Percentiles rank a stretch among this genome's conserved stretches.
Conservation (phyloP, 2,329 filamentous ascomycete species). For the Botrytis medusae region DNA sequence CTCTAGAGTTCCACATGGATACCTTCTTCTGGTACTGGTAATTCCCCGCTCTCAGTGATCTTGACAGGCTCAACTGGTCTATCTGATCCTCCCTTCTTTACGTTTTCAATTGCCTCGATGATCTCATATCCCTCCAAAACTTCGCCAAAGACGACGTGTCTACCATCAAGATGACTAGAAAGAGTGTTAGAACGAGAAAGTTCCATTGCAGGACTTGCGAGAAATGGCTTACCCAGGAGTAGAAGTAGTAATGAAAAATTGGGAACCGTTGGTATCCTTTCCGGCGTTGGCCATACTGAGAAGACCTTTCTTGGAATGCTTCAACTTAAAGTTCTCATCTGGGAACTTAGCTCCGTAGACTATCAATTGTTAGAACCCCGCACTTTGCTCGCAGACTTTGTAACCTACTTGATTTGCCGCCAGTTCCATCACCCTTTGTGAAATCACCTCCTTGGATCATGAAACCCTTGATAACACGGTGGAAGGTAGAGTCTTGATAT, state of each 20-base stretch:
- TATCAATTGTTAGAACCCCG: constrained; percentile 39
- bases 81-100: constrained; percentile 63
- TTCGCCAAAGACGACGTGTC: constrained; percentile 86
- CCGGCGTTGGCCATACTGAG: constrained; percentile 86
- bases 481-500: constrained; percentile 55
- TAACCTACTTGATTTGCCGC: constrained; percentile 76
- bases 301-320: constrained; percentile 82
- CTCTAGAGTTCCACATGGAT: constrained; percentile 84
- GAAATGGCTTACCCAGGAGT: constrained; percentile 60
- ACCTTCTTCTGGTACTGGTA: constrained; percentile 85
- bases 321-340: constrained; percentile 94
- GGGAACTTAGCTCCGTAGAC: constrained; percentile 82
- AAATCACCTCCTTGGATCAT: constrained; percentile 94
- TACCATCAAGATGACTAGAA: constrained; percentile 74
- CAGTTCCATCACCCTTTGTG: constrained; percentile 77
- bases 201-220: not conserved
- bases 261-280: constrained; percentile 82
- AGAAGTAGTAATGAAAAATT: constrained; percentile 89
- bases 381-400: not conserved
- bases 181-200: constrained; percentile 26
- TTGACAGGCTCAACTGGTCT: constrained; percentile 69
- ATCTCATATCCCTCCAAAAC: constrained; percentile 83
- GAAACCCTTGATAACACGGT: constrained; percentile 87
- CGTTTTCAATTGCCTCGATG: constrained; percentile 75
- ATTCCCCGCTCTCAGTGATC: constrained; percentile 81